Evolutionary conservation across 805 yeast species (phyloP), one percentile per base, ranked within the genome.

Genomic region (Pichia rugopelliculosa): DNA sequence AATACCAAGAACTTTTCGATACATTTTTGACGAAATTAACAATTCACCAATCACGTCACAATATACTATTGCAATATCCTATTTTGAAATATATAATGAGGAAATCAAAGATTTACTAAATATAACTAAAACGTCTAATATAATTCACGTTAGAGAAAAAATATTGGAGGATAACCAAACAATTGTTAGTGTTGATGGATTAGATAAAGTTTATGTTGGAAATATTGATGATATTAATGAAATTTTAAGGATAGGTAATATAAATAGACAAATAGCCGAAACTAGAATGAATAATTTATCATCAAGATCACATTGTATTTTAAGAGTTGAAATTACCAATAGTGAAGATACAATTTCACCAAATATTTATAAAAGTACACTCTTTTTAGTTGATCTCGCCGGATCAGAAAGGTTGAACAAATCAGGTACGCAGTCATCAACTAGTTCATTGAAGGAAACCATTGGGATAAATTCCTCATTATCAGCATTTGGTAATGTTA

Each of bases 31-130:
- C 17, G 68, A 69, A 37, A 81, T 84, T 21, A 40, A 26, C 12
- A 26, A 41, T 8, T 25, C 48, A 10, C 48, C 48, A 33, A 18
- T 33, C 17, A 45, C 48, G 8, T 34, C 39, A 17, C 44, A 45
- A 45, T 41, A 45, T 30, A 45, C 48, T 0, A 81, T 87, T 11
- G 76, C 79, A 5, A 82, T 86, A 1, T 80, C 87, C 13, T 82
- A 80, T 53, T 73, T 87, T 80, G 96, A 90, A 58, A 80, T 90
- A 12, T 84, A 86, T 62, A 76, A 84, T 73, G 96, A 90, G 53
- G 77, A 75, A 39, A 75, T 89, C 37, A 69, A 75, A 52, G 97
- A 90, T 61, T 68, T 89, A 47, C 67, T 90, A 30, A 71, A 70
- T 24, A 36, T 36, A n/a, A 69, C 72, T 0, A 58, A 61, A n/a